Evolutionary conservation across 306 rosid genomes (phyloP), one percentile per base, ranked within the genome.

Genomic region (Echinosophora koreensis): DNA sequence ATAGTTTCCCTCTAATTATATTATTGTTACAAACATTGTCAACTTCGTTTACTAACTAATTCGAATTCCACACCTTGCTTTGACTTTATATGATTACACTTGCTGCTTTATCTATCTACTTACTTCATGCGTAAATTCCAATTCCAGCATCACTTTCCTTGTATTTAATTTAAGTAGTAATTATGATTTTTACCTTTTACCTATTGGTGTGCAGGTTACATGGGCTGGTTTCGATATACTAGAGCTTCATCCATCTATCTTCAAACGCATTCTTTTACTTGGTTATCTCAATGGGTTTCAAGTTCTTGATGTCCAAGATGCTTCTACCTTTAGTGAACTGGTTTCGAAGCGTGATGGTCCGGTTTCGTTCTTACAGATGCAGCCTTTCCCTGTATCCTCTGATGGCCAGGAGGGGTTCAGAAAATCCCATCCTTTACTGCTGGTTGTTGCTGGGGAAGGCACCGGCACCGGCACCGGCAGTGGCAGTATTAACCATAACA

Each of bases 281-380:
- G 98, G 98, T 87, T 93, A 93, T 85, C 73, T 78, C 47, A 93
- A 91, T 14, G 98, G 98, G 8, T 93, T 93, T 89, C 98, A 93
- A 86, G 92, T 93, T 50, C 87, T 93, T 74, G 93, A 88, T 39
- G 97, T 91, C 74, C 93, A 93, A 32, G 96, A 89, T 84, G 96
- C 96, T 41, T 87, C 97, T 76, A 81, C 85, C 55, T 86, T 87
- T 80, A 89, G 81, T 42, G 98, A 93, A 67, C 78, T 91, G 63
- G 98, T 91, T 78, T 93, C 98, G 3, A 91, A 85, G 90, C 91
- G 93, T 2, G 97, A 87, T 38, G 91, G 94, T 30, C 88, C 92
- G 0, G 97, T 93, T 60, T 89, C 96, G 1, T 93, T 89, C 87
- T 78, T 93, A 66, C 98, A 93, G 92, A 86, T 93, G 87, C 98